Conservation (phyloP, 805 yeast species). For the Maudiozyma bulderi region DNA sequence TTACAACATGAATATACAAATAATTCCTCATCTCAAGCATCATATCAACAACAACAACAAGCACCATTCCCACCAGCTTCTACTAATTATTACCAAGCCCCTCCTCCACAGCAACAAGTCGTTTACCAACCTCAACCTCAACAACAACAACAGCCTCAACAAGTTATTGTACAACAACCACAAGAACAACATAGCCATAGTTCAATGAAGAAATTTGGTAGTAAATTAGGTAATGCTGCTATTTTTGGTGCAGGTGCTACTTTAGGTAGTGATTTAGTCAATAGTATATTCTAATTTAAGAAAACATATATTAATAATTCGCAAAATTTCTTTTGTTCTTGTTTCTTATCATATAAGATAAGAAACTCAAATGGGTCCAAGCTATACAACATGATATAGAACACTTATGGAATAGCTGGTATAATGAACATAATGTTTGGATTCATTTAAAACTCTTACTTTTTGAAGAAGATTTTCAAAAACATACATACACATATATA, state of each 20-base stretch:
- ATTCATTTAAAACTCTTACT: too few species aligned
- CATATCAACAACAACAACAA: slow-evolving; percentile 4
- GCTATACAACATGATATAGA: too few species aligned
- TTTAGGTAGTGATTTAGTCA: slow-evolving; percentile 70
- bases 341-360: too few species aligned
- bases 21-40: slow-evolving; percentile 1
- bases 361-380: too few species aligned
- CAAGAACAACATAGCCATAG: slow-evolving; percentile 23
- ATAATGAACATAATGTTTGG: too few species aligned
- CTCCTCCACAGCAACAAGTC: slow-evolving; percentile 12
- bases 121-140: slow-evolving; percentile 9
- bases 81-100: slow-evolving; percentile 13
- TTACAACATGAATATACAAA: slow-evolving; percentile 4
- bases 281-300: slow-evolving; percentile 1
- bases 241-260: slow-evolving; percentile 96
- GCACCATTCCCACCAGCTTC: slow-evolving; percentile 5
- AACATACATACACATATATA: too few species aligned
- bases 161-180: slow-evolving; percentile 26
- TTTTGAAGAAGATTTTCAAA: too few species aligned
- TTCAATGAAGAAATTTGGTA: slow-evolving; percentile 53
- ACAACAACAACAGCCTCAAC: slow-evolving; percentile 5
- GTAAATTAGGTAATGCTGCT: slow-evolving; percentile 84
- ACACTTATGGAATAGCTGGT: too few species aligned
- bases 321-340: too few species aligned
- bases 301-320: too few species aligned